Evolutionary conservation across 129 eudicot genomes (phyloP), one percentile per base, ranked within the genome.

Genomic region (Calendula officinalis): DNA sequence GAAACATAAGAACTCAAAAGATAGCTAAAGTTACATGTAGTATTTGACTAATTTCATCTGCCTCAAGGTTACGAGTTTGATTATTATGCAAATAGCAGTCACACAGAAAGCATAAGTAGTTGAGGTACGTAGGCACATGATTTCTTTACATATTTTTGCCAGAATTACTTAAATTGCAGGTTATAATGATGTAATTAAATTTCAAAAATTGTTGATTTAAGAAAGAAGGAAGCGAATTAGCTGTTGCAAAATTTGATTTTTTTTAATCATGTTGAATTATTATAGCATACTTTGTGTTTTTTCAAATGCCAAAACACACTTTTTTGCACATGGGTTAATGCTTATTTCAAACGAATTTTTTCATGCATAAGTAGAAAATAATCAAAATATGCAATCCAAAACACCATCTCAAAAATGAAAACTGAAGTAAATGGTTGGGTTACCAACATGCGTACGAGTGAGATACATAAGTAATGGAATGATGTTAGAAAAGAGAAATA

Each of bases 31-130:
- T n/a, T n/a, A n/a, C n/a, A 50, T 70, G 69, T 75, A 88, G 91
- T 77, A 92, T 45, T 82, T 88, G 86, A 78, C 77, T 83, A 88
- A 82, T 88, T 84, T 75, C 84, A 66, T 76, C 72, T 88, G 70
- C 92, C 96, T 16, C 78, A 48, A 40, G 86, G 80, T 50, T 89
- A 84, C 8, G 92, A 77, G 47, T 84, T 78, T 75, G 92, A 84
- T 71, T 82, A 84, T 75, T 77, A 84, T 70, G 92, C 82, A 13
- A 77, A 78, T 81, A 84, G 86, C 63, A 88, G 96, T 77, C 89
- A 82, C 76, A 89, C 82, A 73, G 92, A 88, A 72, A 88, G 86
- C 79, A 39, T 34, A 39, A 45, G 64, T n/a, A 32, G 59, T 8
- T 4, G 4, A 1, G 5, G 50, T 8, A n/a, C n/a, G n/a, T n/a